Conservation (phyloP, 2,329 filamentous ascomycete genomes). For the Fusarium sp. region DNA sequence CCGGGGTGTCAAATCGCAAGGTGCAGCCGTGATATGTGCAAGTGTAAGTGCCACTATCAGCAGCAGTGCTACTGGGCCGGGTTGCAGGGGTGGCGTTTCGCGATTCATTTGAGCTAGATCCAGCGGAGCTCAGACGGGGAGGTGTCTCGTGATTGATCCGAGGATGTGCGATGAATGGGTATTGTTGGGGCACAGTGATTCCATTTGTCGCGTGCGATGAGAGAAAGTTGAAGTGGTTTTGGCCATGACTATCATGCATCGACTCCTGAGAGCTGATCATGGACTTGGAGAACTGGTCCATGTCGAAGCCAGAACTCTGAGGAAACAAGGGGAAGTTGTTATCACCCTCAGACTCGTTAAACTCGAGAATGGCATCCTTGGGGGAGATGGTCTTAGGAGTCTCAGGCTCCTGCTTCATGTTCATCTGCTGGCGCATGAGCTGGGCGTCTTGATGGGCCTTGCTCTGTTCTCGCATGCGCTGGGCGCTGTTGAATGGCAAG, state of each 20-base stretch:
- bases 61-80: constrained; percentile 72
- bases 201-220: constrained; percentile 55
- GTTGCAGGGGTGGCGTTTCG: constrained; percentile 50
- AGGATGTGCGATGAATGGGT: constrained; percentile 61
- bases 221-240: constrained; percentile 50
- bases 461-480: constrained; percentile 71
- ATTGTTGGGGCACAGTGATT: constrained; percentile 64
- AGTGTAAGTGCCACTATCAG: constrained; percentile 91
- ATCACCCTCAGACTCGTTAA: constrained; percentile 79
- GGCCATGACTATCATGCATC: constrained; percentile 36
- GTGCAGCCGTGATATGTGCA: constrained; percentile 96
- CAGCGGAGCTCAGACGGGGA: constrained; percentile 59
- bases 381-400: constrained; percentile 91
- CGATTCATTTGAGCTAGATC: constrained; percentile 55
- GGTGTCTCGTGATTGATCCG: constrained; percentile 53
- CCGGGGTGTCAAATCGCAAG: constrained; percentile 87
- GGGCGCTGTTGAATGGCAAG: constrained; percentile 64
- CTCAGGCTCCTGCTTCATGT: constrained; percentile 58
- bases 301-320: constrained; percentile 63
- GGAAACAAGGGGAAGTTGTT: constrained; percentile 81
- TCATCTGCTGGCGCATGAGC: constrained; percentile 58
- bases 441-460: constrained; percentile 71
- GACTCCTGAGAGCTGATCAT: constrained; percentile 41
- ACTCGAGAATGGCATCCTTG: constrained; percentile 90
- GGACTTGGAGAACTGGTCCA: constrained; percentile 57